Evolutionary conservation across 257 asterid species (phyloP), one percentile per base, ranked within the genome.

Genomic region (Coffea eugenioides): DNA sequence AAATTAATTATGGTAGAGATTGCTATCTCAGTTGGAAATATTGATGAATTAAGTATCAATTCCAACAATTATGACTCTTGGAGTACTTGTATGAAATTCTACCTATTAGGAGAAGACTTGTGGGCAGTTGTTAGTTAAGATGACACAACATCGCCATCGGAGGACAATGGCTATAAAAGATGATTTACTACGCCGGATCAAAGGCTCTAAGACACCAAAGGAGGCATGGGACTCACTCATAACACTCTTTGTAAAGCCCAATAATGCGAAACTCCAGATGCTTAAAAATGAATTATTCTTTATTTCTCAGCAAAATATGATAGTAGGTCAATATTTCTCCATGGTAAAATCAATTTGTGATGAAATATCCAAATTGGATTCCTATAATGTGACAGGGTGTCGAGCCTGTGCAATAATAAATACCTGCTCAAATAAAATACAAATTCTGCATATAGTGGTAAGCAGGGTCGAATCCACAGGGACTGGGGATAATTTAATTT

Each of bases 151-250:
- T 16, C 64, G 18, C 64, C 25, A 18, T 18, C 8, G n/a, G 10
- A 18, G 64, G 8, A 16, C 16, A 11, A 27, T 64, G 4, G 41
- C 39, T 8, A 1, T 64, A 27, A 3, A 64, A n/a, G 69, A 64
- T 25, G 16, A 64, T 9, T 12, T 23, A 25, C 1, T 64, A 27
- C 15, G n/a, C 0, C 15, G 39, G 5, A 43, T 72, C 7, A 48
- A 72, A 23, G 43, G 41, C 23, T 46, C 18, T 13, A 41, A 46
- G 51, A 64, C 61, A 23, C 52, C 61, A 39, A 61, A 76, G 20
- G 80, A 64, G 16, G 64, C 64, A 13, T 76, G 71, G 64, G 73
- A 76, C 59, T 64, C 43, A 2, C 20, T 76, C 13, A 48, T 23
- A 1, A 10, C 18, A 16, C 36, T 61, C 7, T 76, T 76, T 31